Evolutionary conservation across 2,329 filamentous ascomycete genomes (phyloP).

Genomic region (Pseudonectria buxi): DNA sequence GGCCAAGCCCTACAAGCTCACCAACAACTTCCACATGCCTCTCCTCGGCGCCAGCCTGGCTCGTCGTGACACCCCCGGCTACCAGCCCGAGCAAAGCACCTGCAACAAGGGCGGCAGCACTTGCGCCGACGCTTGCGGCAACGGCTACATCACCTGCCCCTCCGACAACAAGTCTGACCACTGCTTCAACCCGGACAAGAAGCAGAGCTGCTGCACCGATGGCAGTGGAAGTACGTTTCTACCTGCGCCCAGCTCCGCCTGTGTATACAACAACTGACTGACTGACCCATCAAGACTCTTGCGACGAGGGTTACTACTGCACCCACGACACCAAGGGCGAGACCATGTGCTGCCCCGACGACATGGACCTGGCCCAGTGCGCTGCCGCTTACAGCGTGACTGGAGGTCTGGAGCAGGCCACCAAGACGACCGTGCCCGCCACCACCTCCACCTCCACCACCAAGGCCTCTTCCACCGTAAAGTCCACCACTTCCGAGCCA

Average conservation of each 20-base stretch:
- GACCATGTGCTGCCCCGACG: slow-evolving; percentile 57
- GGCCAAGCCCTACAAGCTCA: slow-evolving; percentile 31
- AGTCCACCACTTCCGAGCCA: slow-evolving; percentile 16
- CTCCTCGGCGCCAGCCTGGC: slow-evolving; percentile 34
- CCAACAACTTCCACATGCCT: slow-evolving; percentile 22
- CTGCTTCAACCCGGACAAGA: slow-evolving; percentile 48
- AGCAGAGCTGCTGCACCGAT: slow-evolving; percentile 52
- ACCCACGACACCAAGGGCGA: slow-evolving; percentile 42
- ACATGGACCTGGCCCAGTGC: slow-evolving; percentile 46
- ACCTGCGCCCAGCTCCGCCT: not conserved
- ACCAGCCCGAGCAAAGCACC: slow-evolving; percentile 40
- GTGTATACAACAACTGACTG: not conserved
- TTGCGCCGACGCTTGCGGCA: slow-evolving; percentile 50
- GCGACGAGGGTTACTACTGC: slow-evolving; percentile 56
- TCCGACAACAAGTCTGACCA: slow-evolving; percentile 44
- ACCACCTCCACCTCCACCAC: slow-evolving; percentile 22
- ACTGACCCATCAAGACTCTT: slow-evolving; percentile 41
- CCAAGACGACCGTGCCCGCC: slow-evolving; percentile 22
- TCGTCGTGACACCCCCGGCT: slow-evolving; percentile 40
- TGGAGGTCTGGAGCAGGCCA: slow-evolving; percentile 36
- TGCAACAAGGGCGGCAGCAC: slow-evolving; percentile 42
- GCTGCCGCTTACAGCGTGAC: slow-evolving; percentile 45
- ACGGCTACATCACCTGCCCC: slow-evolving; percentile 42
- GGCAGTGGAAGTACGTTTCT: slow-evolving; percentile 48
- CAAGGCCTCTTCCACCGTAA: slow-evolving; percentile 13